These are phyloP conservation scores for Colletotrichum siamense DNA, from an alignment of 2,329 filamentous ascomycete genomes.

Conservation along the genomic window DNA sequence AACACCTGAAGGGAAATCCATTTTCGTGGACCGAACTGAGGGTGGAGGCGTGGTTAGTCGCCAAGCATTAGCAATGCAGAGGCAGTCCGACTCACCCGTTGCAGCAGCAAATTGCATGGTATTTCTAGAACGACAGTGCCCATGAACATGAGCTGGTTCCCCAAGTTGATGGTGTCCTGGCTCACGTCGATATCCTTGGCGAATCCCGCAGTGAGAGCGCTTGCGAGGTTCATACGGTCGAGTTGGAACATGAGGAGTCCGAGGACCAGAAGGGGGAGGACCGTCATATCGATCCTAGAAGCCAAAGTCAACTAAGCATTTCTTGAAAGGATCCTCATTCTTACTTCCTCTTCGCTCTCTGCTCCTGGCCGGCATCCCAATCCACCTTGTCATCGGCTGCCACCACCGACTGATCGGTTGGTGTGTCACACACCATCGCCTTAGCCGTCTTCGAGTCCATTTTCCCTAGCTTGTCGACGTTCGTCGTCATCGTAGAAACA, in stretches of 20 bases:
- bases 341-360: constrained; percentile 23
- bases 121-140: constrained; percentile 57
- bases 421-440: constrained; percentile 7
- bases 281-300: constrained; percentile 48
- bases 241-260: constrained; percentile 57
- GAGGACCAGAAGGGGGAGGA: constrained; percentile 53
- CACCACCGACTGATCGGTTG: constrained; percentile 14
- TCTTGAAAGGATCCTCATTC: neutral
- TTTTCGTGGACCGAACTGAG: constrained; percentile 47
- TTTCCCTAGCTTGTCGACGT: neutral
- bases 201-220: constrained; percentile 54
- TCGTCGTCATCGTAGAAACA: neutral
- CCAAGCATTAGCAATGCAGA: neutral
- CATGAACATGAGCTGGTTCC: constrained; percentile 59
- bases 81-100: constrained; percentile 25
- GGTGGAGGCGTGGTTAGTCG: neutral
- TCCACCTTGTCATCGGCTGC: neutral
- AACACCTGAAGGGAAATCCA: constrained; percentile 56
- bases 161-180: constrained; percentile 55
- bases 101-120: constrained; percentile 54
- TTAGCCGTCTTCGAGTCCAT: neutral
- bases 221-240: constrained; percentile 58
- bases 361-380: constrained; percentile 22
- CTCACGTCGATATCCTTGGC: constrained; percentile 45
- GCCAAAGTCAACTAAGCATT: neutral